Conservation (phyloP, 2,329 filamentous ascomycete genomes). For the Fusarium zealandicum region DNA sequence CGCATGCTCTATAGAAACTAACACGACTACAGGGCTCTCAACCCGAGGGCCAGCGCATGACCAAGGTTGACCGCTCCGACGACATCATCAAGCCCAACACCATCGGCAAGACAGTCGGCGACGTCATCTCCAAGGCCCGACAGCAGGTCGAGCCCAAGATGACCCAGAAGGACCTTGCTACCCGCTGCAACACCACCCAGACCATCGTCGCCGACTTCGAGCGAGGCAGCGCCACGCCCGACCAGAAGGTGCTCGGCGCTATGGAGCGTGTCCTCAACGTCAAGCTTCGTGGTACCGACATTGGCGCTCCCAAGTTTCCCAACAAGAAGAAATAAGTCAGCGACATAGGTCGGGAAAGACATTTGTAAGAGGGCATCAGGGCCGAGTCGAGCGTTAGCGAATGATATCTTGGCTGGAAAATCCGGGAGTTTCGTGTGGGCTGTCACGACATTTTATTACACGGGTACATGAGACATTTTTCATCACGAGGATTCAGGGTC, state of each 20-base stretch:
- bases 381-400: slow-evolving; percentile 43
- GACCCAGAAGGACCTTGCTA: slow-evolving; percentile 89
- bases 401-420: slow-evolving; percentile 39
- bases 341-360: slow-evolving; percentile 8
- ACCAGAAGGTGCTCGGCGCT: slow-evolving; percentile 79
- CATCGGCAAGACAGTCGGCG: slow-evolving; percentile 79
- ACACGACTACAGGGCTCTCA: slow-evolving; percentile 38
- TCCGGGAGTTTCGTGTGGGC: slow-evolving; percentile 39
- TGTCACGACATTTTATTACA: slow-evolving; percentile 40
- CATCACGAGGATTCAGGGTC: slow-evolving; percentile 22
- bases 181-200: slow-evolving; percentile 87
- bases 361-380: slow-evolving; percentile 36
- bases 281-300: slow-evolving; percentile 84
- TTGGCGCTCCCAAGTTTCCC: slow-evolving; percentile 82
- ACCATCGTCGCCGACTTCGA: slow-evolving; percentile 85
- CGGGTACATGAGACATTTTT: slow-evolving; percentile 37
- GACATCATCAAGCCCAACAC: slow-evolving; percentile 98
- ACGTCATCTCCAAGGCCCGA: slow-evolving; percentile 81
- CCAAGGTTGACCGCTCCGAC: slow-evolving; percentile 96
- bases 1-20: slow-evolving; percentile 7
- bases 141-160: slow-evolving; percentile 89
- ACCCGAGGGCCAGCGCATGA: slow-evolving; percentile 88
- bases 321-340: slow-evolving; percentile 66
- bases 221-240: slow-evolving; percentile 76
- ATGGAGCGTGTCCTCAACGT: slow-evolving; percentile 90